phyloP scores from a whole-genome alignment of 1,284 basidiomycete species.

The Cryptococcus floricola region DNA sequence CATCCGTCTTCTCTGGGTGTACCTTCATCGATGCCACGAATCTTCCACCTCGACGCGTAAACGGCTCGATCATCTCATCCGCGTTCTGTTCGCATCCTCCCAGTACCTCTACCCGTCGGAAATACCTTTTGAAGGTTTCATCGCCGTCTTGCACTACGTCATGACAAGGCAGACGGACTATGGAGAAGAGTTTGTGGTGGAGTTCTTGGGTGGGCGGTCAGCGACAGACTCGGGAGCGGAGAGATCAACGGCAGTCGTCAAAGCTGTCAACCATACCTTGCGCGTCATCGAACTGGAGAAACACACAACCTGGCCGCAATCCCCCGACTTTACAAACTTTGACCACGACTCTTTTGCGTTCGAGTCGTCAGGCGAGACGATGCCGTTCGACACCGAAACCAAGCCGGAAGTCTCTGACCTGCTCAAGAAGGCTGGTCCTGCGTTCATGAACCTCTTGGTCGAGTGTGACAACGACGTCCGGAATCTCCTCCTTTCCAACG shows the following conservation, averaged over 20 bases:
- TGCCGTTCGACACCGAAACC: conserved; percentile 56
- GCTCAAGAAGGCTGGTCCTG: conserved; percentile 62
- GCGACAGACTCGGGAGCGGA: conserved; percentile 61
- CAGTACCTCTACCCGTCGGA: conserved; percentile 63
- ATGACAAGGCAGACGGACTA: conserved; percentile 82
- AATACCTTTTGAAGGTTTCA: conserved; percentile 70
- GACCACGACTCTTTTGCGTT: conserved; percentile 54
- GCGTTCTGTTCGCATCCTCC: conserved; percentile 68
- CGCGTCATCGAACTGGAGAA: conserved; percentile 69
- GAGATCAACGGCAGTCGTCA: conserved; percentile 68
- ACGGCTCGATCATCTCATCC: conserved; percentile 73
- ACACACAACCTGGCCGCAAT: conserved; percentile 70
- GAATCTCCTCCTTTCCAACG: conserved; percentile 76
- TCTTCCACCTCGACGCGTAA: conserved; percentile 69
- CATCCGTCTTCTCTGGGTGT: conserved; percentile 84
- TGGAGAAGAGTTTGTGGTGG: conserved; percentile 74
- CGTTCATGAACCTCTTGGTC: conserved; percentile 62
- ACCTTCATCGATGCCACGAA: conserved; percentile 88
- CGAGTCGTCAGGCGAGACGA: conserved; percentile 62
- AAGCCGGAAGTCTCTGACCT: conserved; percentile 74
- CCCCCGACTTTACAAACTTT: conserved; percentile 62
- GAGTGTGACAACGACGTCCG: conserved; percentile 68
- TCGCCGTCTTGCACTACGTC: conserved; percentile 76
- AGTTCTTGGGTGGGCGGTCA: conserved; percentile 65
- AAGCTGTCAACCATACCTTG: conserved; percentile 72